Base-by-base conservation (phyloP, 2,329 filamentous ascomycete genomes). In the Coniochaeta hoffmannii region DNA sequence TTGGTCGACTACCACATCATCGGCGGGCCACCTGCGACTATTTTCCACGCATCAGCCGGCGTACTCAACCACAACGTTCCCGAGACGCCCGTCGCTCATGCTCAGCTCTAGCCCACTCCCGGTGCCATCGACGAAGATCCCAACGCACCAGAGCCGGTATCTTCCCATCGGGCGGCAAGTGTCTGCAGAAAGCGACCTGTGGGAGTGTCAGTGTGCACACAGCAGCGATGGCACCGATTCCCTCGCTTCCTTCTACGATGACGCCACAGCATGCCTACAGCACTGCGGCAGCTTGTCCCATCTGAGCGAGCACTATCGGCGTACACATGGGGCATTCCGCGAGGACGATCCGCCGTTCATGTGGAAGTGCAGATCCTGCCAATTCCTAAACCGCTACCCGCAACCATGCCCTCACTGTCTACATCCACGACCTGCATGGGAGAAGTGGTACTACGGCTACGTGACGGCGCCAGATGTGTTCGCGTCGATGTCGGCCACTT, bases 361-460 rank as follows among this genome's bases (percentile, higher is more conserved):
- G n/a, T 56, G 57, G 53, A 54, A 19, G 26, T 60, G 59, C 50
- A 50, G 17, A n/a, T 12, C 6, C 8, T 62, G 60, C 53, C 38
- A 32, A 2, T 31, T 46, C 22, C n/a, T 58, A 7, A 7, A 15
- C 41, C 32, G 24, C 9, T 1, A n/a, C 5, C 19, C 30, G 6
- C 28, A 30, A 15, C 11, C n/a, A 3, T 57, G 50, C 24, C 3
- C 22, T 4, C 53, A 53, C 17, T 62, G 55, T n/a, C 15, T 4
- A 17, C 15, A 35, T 7, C 54, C 53, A 12, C 10, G 19, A n/a
- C 17, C 46, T 5, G 31, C 35, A 15, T 63, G 58, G 58, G 58
- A 62, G 34, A 61, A 51, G 50, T 67, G 62, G 62, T 65, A 60
- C 31, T 67, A 60, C 32, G 64, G 63, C 28, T 57, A 52, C 38